These are phyloP conservation scores for Xylariaceae sp. DNA, from an alignment of 2,329 filamentous ascomycete species.

Conservation along the genomic window DNA sequence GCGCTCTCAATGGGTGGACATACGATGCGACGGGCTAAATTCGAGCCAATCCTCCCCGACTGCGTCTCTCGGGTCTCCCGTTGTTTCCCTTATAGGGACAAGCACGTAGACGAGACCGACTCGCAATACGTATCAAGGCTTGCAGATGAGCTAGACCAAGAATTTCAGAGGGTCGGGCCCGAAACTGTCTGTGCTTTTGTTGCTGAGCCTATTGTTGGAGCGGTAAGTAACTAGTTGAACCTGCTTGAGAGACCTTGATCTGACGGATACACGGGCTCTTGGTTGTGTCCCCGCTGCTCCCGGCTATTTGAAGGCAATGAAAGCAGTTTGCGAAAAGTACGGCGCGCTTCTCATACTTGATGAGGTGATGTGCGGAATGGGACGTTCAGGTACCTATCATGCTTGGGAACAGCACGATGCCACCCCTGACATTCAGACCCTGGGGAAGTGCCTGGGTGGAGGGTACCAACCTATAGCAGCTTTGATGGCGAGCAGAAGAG, in stretches of 20 bases:
- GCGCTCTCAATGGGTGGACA: constrained; percentile 63
- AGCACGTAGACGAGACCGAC: constrained; percentile 48
- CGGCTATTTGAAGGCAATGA: constrained; percentile 68
- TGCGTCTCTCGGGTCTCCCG: constrained; percentile 60
- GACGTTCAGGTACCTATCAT: constrained; percentile 55
- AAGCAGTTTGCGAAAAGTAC: constrained; percentile 63
- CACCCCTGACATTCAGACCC: constrained; percentile 60
- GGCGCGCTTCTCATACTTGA: constrained; percentile 74
- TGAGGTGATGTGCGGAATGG: constrained; percentile 70
- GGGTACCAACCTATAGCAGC: constrained; percentile 61
- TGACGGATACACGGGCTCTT: constrained; percentile 36
- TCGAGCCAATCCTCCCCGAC: constrained; percentile 55
- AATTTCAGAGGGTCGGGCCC: constrained; percentile 61
- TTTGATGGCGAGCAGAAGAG: constrained; percentile 50
- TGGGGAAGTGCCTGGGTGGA: constrained; percentile 63
- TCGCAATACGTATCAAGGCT: constrained; percentile 58
- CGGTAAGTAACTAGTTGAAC: constrained; percentile 44
- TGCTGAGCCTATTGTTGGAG: constrained; percentile 69
- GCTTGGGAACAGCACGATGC: constrained; percentile 57
- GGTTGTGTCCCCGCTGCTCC: constrained; percentile 63
- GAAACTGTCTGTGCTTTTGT: constrained; percentile 67
- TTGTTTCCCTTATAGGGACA: constrained; percentile 62
- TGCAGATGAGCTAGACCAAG: constrained; percentile 60
- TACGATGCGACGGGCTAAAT: constrained; percentile 54
- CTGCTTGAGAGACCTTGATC: background rate